These are phyloP conservation scores for Cajanus cajan DNA, from an alignment of 306 rosid species.

Conservation along the genomic window DNA sequence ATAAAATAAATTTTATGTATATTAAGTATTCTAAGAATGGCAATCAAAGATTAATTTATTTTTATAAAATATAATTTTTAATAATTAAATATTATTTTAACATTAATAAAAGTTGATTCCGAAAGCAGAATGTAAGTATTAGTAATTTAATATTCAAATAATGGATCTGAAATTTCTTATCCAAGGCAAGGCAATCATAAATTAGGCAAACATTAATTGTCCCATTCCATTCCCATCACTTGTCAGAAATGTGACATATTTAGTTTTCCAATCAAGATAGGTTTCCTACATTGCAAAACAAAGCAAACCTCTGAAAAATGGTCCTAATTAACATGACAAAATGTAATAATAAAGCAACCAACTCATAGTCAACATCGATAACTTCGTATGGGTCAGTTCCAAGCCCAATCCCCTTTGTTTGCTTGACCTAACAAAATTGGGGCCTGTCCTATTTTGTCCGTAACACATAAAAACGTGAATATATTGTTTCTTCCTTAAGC, in stretches of 20 bases:
- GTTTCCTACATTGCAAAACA: neutral
- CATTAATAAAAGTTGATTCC: too few species aligned
- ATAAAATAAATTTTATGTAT: too few species aligned
- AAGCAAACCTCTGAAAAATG: neutral
- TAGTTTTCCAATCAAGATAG: neutral
- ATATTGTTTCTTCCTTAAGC: neutral
- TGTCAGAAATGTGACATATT: neutral
- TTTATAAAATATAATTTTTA: too few species aligned
- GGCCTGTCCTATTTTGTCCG: neutral
- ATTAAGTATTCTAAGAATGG: too few species aligned
- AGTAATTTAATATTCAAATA: neutral
- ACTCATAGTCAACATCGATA: slow-evolving; percentile 13
- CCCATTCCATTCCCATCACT: neutral
- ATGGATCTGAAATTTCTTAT: neutral
- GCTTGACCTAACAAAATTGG: neutral
- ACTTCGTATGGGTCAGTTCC: neutral
- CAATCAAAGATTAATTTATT: too few species aligned
- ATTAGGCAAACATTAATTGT: neutral
- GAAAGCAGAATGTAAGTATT: too few species aligned
- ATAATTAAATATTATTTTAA: too few species aligned
- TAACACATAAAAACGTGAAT: neutral
- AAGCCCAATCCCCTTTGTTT: neutral
- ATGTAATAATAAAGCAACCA: neutral
- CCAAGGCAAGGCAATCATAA: neutral
- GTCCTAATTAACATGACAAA: neutral